A percentile compares a stretch with the other conserved stretches of the same genome.
These are phyloP conservation scores for Rhodofomes roseus DNA, from an alignment of 1,284 basidiomycete species.

Conservation along the genomic window DNA sequence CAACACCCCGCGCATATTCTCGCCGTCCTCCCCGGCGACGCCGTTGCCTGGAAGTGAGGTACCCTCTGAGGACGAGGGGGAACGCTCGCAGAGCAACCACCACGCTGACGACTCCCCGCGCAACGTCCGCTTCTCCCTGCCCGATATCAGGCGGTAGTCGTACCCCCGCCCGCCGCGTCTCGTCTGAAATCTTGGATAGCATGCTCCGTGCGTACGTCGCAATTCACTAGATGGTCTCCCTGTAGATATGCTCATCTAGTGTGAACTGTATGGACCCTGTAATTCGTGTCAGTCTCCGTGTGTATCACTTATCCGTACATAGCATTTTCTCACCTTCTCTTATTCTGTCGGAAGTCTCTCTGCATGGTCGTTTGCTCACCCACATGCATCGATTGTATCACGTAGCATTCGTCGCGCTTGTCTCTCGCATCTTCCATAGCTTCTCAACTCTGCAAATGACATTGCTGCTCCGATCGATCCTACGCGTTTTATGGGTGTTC, in stretches of 20 bases:
- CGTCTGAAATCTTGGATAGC: not conserved
- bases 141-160: conserved; percentile 9
- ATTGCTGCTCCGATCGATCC: not conserved
- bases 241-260: conserved; percentile 2
- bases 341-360: not conserved
- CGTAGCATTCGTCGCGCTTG: conserved; percentile 11
- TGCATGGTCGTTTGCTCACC: conserved; percentile 4
- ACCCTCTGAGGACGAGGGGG: conserved; percentile 15
- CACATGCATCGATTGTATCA: conserved; percentile 13
- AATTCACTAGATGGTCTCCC: not conserved
- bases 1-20: conserved; percentile 22
- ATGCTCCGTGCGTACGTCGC: not conserved
- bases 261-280: conserved; percentile 10
- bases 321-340: not conserved
- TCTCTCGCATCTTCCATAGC: not conserved
- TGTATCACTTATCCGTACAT: conserved; percentile 10
- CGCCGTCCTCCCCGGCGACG: conserved; percentile 17
- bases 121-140: conserved; percentile 25
- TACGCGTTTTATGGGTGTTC: too few relatives aligned
- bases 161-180: not conserved
- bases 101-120: conserved; percentile 15
- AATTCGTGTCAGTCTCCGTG: not conserved
- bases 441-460: not conserved
- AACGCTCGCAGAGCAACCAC: not conserved
- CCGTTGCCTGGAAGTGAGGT: conserved; percentile 16